Conservation (phyloP, 495 filamentous ascomycete species). For the Xylaria flabelliformis region DNA sequence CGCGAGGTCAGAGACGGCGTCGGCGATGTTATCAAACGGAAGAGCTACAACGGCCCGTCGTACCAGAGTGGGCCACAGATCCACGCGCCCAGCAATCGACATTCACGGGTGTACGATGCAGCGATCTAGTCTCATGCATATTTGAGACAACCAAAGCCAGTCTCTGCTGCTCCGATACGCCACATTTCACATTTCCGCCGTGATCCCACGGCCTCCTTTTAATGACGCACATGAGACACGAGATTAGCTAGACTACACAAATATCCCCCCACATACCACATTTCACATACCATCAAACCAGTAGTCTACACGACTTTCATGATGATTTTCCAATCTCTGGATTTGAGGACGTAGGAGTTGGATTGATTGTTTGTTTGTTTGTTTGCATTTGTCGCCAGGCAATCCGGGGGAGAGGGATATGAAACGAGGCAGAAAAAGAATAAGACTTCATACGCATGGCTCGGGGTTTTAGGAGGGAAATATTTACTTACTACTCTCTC, state of each 20-base stretch:
- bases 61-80: constrained; percentile 36
- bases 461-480: constrained; percentile 38
- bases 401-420: background rate
- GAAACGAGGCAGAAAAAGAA: constrained; percentile 25
- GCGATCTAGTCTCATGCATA: constrained; percentile 1
- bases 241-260: constrained; percentile 24
- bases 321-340: background rate
- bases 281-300: background rate
- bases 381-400: background rate
- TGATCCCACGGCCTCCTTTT: constrained; percentile 1
- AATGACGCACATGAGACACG: constrained; percentile 37
- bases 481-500: background rate
- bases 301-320: constrained; percentile 9
- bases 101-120: constrained; percentile 2
- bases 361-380: background rate
- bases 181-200: background rate
- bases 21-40: constrained; percentile 56
- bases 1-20: constrained; percentile 58
- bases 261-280: constrained; percentile 29
- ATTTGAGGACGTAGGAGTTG: background rate
- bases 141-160: background rate
- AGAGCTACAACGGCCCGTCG: constrained; percentile 40
- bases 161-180: background rate
- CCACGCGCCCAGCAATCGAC: background rate
- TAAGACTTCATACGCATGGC: constrained; percentile 11